Conservation (phyloP, 495 filamentous ascomycete genomes). For the Penicillium ochrochloron region DNA sequence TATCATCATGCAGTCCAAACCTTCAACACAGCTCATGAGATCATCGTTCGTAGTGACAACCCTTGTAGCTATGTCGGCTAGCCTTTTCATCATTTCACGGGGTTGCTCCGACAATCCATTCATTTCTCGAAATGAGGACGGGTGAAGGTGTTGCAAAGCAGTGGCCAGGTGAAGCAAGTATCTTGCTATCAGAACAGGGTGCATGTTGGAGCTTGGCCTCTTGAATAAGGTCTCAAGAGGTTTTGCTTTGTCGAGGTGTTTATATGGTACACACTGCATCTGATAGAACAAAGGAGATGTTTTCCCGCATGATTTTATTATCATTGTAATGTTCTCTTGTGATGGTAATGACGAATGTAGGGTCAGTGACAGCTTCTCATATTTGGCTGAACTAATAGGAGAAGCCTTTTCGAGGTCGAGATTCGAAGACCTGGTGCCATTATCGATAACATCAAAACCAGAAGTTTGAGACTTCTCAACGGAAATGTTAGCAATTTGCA, state of each 20-base stretch:
- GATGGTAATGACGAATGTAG: constrained; percentile 24
- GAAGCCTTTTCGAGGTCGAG: too few species aligned
- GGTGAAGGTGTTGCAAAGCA: constrained; percentile 28
- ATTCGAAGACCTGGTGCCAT: not conserved
- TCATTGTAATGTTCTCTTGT: constrained; percentile 21
- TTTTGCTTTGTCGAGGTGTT: constrained; percentile 19
- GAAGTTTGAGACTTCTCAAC: not conserved
- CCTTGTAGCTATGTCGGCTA: constrained; percentile 20
- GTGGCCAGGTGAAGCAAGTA: constrained; percentile 24
- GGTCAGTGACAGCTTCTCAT: constrained; percentile 22
- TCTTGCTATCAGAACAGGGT: constrained; percentile 31
- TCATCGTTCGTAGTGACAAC: constrained; percentile 26
- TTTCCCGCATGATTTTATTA: constrained; percentile 19
- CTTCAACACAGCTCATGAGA: constrained; percentile 35
- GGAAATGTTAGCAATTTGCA: too few species aligned
- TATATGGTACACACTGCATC: constrained; percentile 22
- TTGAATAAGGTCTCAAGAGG: constrained; percentile 14
- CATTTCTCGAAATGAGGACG: constrained; percentile 11
- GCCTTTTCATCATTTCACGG: constrained; percentile 18
- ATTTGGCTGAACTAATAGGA: not conserved
- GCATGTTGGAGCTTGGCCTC: constrained; percentile 18
- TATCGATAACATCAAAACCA: not conserved
- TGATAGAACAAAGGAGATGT: constrained; percentile 21
- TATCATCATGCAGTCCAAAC: constrained; percentile 49
- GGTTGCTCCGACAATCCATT: constrained; percentile 22